Evolutionary conservation across 2,329 filamentous ascomycete species (phyloP), one percentile per base, ranked within the genome.

Genomic region (Alternaria postmessia): DNA sequence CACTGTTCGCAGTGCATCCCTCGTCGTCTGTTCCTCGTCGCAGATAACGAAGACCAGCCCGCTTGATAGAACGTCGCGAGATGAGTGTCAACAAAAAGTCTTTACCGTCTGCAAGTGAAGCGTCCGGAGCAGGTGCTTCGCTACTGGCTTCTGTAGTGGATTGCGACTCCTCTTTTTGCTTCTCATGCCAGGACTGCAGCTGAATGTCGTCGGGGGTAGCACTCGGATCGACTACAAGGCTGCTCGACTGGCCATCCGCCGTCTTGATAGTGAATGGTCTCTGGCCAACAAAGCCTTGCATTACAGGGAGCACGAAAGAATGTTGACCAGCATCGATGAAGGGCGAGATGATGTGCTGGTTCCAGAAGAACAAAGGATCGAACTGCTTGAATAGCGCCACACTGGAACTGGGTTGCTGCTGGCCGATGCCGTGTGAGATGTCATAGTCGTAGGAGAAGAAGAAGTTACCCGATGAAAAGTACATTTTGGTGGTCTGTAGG

Each of bases 391-490:
- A 86, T 4, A 97, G 81, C 6, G 93, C 89, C 5, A 87, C 67
- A 46, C 85, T 84, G 14, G 81, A 79, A 24, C 71, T 78, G 32
- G 74, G 70, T 7, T 76, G 76, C 68, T 82, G 78, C 38, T 77
- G 75, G 53, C 78, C 76, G 62, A 86, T 76, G 55, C 86, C 88
- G 57, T 90, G 87, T 0, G 95, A 98, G 51, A 99, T 87, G 75
- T 99, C 94, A 75, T 94, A 86, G 66, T 99, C 95, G 76, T 99
- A 97, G 0, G 94, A 94, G 77, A 94, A 99, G 82, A 91, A 98
- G 78, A 97, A 98, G 76, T 92, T 97, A 64, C 86, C 86, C 0
- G 89, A 86, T 1, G 91, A 89, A 73, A 97, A 94, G 61, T 97
- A 87, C 56, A 98, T 87, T 72, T 92, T 92, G 2, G 93, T 89